These are phyloP conservation scores for Yarrowia yakushimensis DNA, from an alignment of 805 yeast genomes.

Conservation along the genomic window DNA sequence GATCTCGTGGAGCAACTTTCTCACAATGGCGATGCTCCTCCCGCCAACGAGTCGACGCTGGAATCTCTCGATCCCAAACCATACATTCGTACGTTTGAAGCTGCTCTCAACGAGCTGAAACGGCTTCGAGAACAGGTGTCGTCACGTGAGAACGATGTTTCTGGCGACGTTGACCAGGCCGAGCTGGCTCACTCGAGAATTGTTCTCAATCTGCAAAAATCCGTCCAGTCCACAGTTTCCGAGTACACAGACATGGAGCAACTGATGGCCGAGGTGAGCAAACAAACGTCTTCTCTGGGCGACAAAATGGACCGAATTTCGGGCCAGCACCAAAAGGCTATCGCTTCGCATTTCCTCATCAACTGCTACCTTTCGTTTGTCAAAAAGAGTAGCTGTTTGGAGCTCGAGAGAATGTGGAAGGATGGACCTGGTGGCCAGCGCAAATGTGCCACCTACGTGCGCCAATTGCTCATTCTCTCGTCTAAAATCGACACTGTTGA, in stretches of 20 bases:
- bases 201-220: constrained; percentile 52
- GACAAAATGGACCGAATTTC: constrained; percentile 43
- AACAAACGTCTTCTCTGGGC: constrained; percentile 35
- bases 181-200: constrained; percentile 68
- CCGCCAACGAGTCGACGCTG: constrained; percentile 27
- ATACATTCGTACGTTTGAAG: constrained; percentile 87
- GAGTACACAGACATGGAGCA: constrained; percentile 41
- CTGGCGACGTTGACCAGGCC: constrained; percentile 53
- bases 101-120: constrained; percentile 69
- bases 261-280: constrained; percentile 34
- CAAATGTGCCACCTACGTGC: constrained; percentile 65
- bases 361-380: constrained; percentile 74
- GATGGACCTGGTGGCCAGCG: constrained; percentile 52
- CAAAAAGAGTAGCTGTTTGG: constrained; percentile 50
- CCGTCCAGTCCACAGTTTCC: constrained; percentile 41
- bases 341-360: constrained; percentile 66
- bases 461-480: constrained; percentile 62
- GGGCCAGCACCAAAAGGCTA: constrained; percentile 67
- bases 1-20: constrained; percentile 73
- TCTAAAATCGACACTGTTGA: constrained; percentile 46
- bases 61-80: constrained; percentile 80
- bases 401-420: constrained; percentile 57
- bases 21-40: background rate
- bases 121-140: constrained; percentile 56
- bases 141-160: constrained; percentile 49